Evolutionary conservation across 2,329 filamentous ascomycete species (phyloP).

Genomic region (Thelonectria blattea): DNA sequence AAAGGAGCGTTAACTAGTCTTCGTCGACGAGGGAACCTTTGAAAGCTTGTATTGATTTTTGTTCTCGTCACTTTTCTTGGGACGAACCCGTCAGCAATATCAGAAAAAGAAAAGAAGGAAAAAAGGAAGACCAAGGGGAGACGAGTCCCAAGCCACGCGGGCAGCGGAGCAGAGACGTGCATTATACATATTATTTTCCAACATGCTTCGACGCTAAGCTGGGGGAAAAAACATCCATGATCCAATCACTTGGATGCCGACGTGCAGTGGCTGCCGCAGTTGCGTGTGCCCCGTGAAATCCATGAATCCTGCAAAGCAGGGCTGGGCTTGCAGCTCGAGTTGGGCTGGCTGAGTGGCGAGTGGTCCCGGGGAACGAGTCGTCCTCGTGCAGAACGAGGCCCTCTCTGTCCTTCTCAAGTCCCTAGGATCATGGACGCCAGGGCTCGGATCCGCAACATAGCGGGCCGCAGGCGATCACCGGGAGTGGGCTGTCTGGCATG

Average conservation of each 20-base stretch:
- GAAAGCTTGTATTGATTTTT: too few relatives aligned
- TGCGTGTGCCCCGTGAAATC: neutral
- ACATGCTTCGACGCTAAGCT: slow-evolving; percentile 20
- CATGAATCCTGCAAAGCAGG: too few relatives aligned
- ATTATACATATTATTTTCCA: slow-evolving; percentile 24
- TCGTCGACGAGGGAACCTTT: neutral
- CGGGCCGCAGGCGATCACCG: slow-evolving; percentile 26
- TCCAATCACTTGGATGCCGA: slow-evolving; percentile 15
- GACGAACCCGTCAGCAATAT: neutral
- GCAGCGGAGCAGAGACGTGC: slow-evolving; percentile 5
- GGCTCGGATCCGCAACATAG: slow-evolving; percentile 29
- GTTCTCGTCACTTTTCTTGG: too few relatives aligned
- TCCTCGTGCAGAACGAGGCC: too few relatives aligned
- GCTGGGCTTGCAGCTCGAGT: too few relatives aligned
- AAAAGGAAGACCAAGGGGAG: neutral
- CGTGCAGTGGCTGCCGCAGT: neutral
- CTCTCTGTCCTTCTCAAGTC: neutral
- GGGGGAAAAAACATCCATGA: neutral
- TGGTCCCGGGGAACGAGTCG: too few relatives aligned
- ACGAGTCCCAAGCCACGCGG: slow-evolving; percentile 1
- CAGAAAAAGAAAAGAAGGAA: neutral
- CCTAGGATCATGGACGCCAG: slow-evolving; percentile 25
- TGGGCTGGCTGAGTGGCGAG: too few relatives aligned
- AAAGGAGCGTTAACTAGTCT: neutral
- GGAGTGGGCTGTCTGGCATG: slow-evolving; percentile 8